These are phyloP conservation scores for Flaveria floridana DNA, from an alignment of 140 eudicot species.

Conservation along the genomic window DNA sequence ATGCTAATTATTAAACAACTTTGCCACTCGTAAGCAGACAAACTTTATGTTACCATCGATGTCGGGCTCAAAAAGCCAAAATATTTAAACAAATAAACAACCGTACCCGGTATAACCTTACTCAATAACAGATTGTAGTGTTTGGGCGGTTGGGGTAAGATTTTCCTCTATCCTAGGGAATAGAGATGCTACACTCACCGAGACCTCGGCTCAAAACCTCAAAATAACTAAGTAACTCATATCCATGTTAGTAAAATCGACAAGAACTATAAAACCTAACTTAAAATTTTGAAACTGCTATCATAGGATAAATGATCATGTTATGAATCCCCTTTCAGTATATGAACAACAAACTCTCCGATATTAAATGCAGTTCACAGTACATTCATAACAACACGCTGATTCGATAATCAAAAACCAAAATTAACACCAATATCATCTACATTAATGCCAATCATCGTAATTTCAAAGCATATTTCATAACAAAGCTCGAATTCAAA, in stretches of 20 bases:
- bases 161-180: no score
- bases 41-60: neutral
- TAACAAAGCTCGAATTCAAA: slow-evolving; percentile 1
- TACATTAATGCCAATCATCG: neutral
- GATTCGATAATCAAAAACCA: slow-evolving; percentile 8
- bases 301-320: neutral
- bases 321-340: neutral
- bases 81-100: no score
- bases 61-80: no score
- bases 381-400: neutral
- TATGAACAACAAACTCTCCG: no score
- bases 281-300: neutral
- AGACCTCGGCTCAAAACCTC: no score
- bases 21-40: neutral
- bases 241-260: neutral
- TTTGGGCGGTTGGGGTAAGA: no score
- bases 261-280: neutral
- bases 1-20: slow-evolving; percentile 3
- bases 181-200: no score
- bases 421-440: neutral
- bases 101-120: no score
- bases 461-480: slow-evolving; percentile 2
- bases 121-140: no score
- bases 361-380: no score
- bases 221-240: no score